Evolutionary conservation across 176 grass and related monocot species (phyloP).

Genomic region (Oryza glaberrima): DNA sequence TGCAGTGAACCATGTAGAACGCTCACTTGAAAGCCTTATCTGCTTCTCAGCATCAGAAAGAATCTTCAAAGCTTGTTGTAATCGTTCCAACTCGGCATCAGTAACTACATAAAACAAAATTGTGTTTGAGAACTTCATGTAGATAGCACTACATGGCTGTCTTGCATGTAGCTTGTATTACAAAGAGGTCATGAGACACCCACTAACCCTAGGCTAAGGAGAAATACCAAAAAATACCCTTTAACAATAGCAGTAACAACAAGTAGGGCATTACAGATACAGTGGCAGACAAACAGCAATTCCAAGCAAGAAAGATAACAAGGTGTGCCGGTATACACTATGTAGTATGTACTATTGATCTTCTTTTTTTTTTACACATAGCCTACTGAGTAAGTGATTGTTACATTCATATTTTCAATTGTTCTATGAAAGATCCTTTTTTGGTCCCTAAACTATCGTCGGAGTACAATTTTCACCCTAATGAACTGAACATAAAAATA

Average conservation of each 20-base stretch:
- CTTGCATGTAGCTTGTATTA: neutral
- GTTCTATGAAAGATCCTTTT: neutral
- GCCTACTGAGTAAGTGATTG: neutral
- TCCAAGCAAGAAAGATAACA: constrained; percentile 11
- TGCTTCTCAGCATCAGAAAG: constrained; percentile 98
- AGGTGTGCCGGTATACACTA: neutral
- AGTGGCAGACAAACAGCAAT: neutral
- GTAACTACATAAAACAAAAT: constrained; percentile 63
- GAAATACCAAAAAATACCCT: neutral
- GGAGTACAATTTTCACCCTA: neutral
- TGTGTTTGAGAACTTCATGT: constrained; percentile 17
- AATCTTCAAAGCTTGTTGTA: constrained; percentile 93
- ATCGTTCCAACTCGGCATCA: constrained; percentile 89
- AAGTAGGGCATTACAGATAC: neutral
- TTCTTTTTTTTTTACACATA: neutral
- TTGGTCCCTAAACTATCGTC: neutral
- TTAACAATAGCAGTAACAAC: neutral
- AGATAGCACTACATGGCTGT: neutral
- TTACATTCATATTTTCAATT: neutral
- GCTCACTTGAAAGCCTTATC: constrained; percentile 88
- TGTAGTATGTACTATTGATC: neutral
- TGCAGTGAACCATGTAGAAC: constrained; percentile 97
- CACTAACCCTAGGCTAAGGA: neutral
- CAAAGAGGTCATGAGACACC: neutral
- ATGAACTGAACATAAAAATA: neutral